phyloP scores from a whole-genome alignment of 495 filamentous ascomycete genomes.

The Neurospora sp. region DNA sequence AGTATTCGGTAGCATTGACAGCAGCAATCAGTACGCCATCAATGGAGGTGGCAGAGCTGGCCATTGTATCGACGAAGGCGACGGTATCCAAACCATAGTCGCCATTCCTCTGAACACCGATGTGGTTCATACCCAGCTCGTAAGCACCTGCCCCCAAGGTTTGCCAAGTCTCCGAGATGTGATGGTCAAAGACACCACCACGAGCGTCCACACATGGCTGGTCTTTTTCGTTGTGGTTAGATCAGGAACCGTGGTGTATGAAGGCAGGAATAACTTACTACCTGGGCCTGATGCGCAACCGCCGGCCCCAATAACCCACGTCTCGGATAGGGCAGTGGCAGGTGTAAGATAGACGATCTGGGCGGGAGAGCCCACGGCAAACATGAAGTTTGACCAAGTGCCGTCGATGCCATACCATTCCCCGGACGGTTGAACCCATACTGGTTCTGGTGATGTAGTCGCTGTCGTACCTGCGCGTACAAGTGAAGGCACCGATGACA shows the following conservation, averaged over 20 bases:
- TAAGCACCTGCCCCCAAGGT: conserved; percentile 35
- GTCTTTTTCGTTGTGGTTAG: conserved; percentile 22
- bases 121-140: conserved; percentile 43
- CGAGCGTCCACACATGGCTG: conserved; percentile 33
- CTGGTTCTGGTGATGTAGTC: conserved; percentile 8
- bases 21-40: conserved; percentile 41
- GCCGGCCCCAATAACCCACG: conserved; percentile 44
- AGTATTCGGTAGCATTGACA: conserved; percentile 46
- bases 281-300: conserved; percentile 33
- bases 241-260: conserved; percentile 1
- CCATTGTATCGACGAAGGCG: conserved; percentile 32
- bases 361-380: conserved; percentile 46
- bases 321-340: conserved; percentile 46
- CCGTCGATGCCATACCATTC: conserved; percentile 42
- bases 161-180: conserved; percentile 47
- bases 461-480: conserved; percentile 16
- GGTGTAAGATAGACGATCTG: conserved; percentile 48
- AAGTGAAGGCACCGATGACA: conserved; percentile 24
- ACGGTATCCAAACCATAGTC: conserved; percentile 51
- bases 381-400: conserved; percentile 42
- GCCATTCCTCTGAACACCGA: conserved; percentile 43
- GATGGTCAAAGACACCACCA: conserved; percentile 43
- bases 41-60: conserved; percentile 31
- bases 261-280: conserved; percentile 17
- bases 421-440: conserved; percentile 35